Conservation (phyloP, 192 early-diverging fungal genomes). For the Entomortierella parvispora region DNA sequence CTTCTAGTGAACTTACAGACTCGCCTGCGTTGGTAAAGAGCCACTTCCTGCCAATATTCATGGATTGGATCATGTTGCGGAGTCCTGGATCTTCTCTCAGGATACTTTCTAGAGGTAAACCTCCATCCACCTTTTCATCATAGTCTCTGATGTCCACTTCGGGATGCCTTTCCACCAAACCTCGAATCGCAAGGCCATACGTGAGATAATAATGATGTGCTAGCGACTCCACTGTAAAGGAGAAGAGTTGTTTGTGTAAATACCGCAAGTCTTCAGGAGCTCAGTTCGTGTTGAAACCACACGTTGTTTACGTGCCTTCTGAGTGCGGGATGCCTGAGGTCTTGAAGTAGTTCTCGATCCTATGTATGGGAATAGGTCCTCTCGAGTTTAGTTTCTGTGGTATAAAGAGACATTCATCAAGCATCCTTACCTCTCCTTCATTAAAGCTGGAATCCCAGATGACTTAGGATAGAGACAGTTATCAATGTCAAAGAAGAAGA, state of each 20-base stretch:
- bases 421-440: constrained; percentile 56
- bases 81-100: constrained; percentile 67
- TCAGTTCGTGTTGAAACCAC: background rate
- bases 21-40: constrained; percentile 83
- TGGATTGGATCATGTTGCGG: constrained; percentile 64
- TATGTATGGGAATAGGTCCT: background rate
- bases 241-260: background rate
- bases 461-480: constrained; percentile 76
- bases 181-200: constrained; percentile 78
- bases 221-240: constrained; percentile 49
- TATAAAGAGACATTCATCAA: too few relatives aligned
- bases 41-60: constrained; percentile 70
- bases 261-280: background rate
- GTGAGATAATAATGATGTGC: constrained; percentile 72
- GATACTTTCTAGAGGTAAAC: constrained; percentile 69
- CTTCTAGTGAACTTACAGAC: constrained; percentile 38
- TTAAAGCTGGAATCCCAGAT: constrained; percentile 61
- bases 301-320: constrained; percentile 38
- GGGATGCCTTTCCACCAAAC: constrained; percentile 73
- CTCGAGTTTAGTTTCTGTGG: too few relatives aligned
- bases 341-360: constrained; percentile 70
- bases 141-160: constrained; percentile 40
- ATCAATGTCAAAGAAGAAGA: constrained; percentile 87
- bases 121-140: constrained; percentile 70
- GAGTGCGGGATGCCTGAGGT: constrained; percentile 66